These are phyloP conservation scores for Thraustotheca clavata DNA, from an alignment of 352 stramenopile genomes.

Conservation along the genomic window DNA sequence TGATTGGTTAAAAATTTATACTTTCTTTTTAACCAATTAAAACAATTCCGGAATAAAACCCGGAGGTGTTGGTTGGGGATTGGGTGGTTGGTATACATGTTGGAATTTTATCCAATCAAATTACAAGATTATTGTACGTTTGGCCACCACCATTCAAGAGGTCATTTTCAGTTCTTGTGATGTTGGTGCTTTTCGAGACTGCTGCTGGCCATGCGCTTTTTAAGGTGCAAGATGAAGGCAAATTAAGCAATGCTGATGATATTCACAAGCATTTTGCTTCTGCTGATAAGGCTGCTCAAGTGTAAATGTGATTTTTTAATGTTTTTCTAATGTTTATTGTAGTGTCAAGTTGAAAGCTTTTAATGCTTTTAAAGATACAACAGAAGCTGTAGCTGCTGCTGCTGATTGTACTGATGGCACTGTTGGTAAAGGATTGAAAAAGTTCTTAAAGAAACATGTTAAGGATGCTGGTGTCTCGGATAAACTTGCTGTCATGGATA, in stretches of 20 bases:
- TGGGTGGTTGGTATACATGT: background rate
- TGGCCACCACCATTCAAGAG: slow-evolving; percentile 10
- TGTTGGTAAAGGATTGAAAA: slow-evolving; percentile 96
- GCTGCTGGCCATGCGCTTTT: slow-evolving; percentile 98
- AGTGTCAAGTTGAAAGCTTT: slow-evolving; percentile 95
- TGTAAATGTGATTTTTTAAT: slow-evolving; percentile 39
- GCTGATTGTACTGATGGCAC: slow-evolving; percentile 97
- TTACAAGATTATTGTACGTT: background rate
- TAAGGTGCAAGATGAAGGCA: slow-evolving; percentile 96
- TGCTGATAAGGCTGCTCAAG: slow-evolving; percentile 82
- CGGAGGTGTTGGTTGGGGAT: background rate
- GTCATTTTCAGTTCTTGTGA: slow-evolving; percentile 31
- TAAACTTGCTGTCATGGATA: slow-evolving; percentile 96
- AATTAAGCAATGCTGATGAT: slow-evolving; percentile 84
- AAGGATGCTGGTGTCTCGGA: slow-evolving; percentile 90
- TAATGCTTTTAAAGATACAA: slow-evolving; percentile 98
- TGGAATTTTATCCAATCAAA: background rate
- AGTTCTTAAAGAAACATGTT: slow-evolving; percentile 99
- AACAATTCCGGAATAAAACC: background rate
- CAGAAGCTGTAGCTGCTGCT: slow-evolving; percentile 95
- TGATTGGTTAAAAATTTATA: slow-evolving; percentile 11
- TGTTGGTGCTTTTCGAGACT: slow-evolving; percentile 99
- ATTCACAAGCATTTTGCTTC: slow-evolving; percentile 90
- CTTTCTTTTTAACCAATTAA: background rate
- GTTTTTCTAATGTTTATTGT: background rate